phyloP scores from a whole-genome alignment of 306 rosid species.

The Crataegus laevigata region DNA sequence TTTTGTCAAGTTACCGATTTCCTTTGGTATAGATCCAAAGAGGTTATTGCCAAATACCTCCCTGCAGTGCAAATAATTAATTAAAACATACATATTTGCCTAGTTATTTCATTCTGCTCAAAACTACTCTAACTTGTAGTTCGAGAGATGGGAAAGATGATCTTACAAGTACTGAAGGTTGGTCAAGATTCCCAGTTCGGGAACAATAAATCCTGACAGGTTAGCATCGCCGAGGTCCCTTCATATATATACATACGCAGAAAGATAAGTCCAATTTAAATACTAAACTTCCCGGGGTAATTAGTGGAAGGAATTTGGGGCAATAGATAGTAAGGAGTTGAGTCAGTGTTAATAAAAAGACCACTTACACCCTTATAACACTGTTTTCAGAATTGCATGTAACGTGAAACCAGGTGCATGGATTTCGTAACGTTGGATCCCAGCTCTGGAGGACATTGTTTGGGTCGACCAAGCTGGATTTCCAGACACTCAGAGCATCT shows the following conservation, averaged over 20 bases:
- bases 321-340: background rate
- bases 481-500: constrained; percentile 25
- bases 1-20: constrained; percentile 2
- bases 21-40: constrained; percentile 21
- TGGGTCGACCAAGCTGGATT: background rate
- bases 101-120: too few species aligned
- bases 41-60: constrained; percentile 6
- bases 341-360: background rate
- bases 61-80: constrained; percentile 3
- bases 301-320: too few species aligned
- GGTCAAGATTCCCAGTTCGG: constrained; percentile 21
- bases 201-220: constrained; percentile 20
- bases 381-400: background rate
- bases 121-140: background rate
- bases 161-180: constrained; percentile 25
- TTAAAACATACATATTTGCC: too few species aligned
- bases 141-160: background rate
- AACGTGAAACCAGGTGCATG: constrained; percentile 28
- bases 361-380: constrained; percentile 22
- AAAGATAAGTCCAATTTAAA: too few species aligned
- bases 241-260: background rate
- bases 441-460: constrained; percentile 25
- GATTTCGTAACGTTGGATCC: constrained; percentile 18
- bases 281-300: background rate
- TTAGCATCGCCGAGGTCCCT: constrained; percentile 26